phyloP scores from a whole-genome alignment of 2,329 filamentous ascomycete species.

The Apiospora marii region DNA sequence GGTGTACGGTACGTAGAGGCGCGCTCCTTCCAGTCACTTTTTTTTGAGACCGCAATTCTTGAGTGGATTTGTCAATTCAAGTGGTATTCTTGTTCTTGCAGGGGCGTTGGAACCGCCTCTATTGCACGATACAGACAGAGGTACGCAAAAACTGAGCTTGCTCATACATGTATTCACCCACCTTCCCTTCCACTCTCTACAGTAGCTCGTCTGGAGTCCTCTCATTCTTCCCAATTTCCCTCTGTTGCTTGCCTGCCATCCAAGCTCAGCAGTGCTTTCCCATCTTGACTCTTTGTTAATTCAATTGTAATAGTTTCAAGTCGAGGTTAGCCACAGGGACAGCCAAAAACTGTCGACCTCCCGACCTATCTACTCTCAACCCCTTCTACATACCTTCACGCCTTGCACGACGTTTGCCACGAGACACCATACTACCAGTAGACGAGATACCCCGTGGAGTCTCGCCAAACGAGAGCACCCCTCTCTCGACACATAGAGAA shows the following conservation, averaged over 20 bases:
- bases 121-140: background rate
- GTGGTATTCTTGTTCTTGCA: constrained; percentile 10
- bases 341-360: background rate
- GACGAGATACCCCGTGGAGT: constrained; percentile 26
- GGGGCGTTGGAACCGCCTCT: constrained; percentile 22
- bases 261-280: constrained; percentile 20
- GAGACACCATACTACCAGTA: constrained; percentile 21
- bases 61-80: constrained; percentile 12
- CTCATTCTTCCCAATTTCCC: constrained; percentile 20
- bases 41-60: constrained; percentile 16
- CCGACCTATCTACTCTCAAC: constrained; percentile 7
- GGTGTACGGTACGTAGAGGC: constrained; percentile 4
- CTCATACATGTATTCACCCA: constrained; percentile 22
- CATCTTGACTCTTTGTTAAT: constrained; percentile 23
- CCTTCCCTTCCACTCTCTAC: constrained; percentile 5
- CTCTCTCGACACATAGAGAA: constrained; percentile 24
- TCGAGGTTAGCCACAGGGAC: constrained; percentile 13
- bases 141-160: constrained; percentile 3
- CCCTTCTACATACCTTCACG: background rate
- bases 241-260: constrained; percentile 21
- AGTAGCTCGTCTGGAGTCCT: constrained; percentile 16
- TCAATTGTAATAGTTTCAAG: constrained; percentile 21
- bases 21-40: constrained; percentile 15
- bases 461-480: constrained; percentile 21
- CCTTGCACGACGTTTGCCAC: constrained; percentile 13